A percentile compares a stretch with the other conserved stretches of the same genome.
Conservation (phyloP, 352 stramenopile species). For the Phytophthora uliginosa region DNA sequence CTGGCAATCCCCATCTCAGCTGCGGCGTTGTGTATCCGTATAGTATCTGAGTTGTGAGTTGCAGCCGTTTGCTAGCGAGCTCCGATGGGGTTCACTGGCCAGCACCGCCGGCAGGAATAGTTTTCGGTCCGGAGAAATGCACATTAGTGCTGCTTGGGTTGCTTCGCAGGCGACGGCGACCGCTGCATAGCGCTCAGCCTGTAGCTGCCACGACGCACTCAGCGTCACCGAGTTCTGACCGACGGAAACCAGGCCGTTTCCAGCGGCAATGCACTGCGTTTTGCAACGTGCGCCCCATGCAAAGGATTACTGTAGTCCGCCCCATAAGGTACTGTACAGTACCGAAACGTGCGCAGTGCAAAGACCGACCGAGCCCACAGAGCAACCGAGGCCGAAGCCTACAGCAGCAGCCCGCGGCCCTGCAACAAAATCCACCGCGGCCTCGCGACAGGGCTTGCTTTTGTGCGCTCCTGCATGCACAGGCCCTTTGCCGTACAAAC, state of each 20-base stretch:
- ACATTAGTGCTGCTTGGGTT: not conserved
- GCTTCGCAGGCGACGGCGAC: constrained; percentile 2
- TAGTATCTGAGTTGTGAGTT: constrained; percentile 25
- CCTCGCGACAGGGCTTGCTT: not conserved
- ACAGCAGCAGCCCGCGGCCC: no score
- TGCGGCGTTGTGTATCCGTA: not conserved
- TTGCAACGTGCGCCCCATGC: not conserved
- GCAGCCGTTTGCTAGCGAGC: constrained; percentile 7
- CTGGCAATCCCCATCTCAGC: constrained; percentile 17
- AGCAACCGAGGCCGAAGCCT: not conserved
- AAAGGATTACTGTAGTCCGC: constrained; percentile 12
- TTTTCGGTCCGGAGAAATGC: constrained; percentile 17
- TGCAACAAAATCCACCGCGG: constrained; percentile 4
- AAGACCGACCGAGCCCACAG: constrained; percentile 1
- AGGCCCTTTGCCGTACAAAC: no score
- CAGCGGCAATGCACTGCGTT: not conserved
- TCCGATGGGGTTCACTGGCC: constrained; percentile 19
- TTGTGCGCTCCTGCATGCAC: not conserved
- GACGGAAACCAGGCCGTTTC: not conserved
- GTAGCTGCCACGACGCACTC: constrained; percentile 10
- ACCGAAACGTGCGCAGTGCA: not conserved
- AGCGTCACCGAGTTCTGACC: constrained; percentile 4
- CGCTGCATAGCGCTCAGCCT: constrained; percentile 1
- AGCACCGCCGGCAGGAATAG: constrained; percentile 14
- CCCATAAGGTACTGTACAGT: constrained; percentile 8